These are phyloP conservation scores for Sphaerosporella brunnea DNA, from an alignment of 495 filamentous ascomycete species.

Conservation along the genomic window DNA sequence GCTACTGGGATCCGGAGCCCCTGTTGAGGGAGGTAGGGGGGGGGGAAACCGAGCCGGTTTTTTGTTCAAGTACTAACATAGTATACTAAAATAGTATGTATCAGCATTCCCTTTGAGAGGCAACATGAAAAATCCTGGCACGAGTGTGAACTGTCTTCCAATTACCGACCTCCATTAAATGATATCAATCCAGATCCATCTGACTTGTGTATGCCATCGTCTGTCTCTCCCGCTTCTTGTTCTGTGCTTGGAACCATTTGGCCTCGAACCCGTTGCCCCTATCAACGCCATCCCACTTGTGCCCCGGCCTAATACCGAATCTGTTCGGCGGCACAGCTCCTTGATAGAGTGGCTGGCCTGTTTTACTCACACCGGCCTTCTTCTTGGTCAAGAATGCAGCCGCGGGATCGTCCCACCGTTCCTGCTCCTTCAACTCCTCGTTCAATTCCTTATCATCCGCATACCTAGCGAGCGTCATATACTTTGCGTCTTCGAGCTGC, in stretches of 20 bases:
- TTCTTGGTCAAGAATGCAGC: slow-evolving; percentile 50
- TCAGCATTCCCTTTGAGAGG: no score
- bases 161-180: no score
- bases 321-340: slow-evolving; percentile 74
- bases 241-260: slow-evolving; percentile 78
- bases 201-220: slow-evolving; percentile 85
- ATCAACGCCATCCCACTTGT: slow-evolving; percentile 96
- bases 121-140: no score
- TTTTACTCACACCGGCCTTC: slow-evolving; percentile 31
- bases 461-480: slow-evolving; percentile 60
- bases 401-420: slow-evolving; percentile 89
- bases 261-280: slow-evolving; percentile 84
- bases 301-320: slow-evolving; percentile 81
- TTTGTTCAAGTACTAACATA: no score
- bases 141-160: no score
- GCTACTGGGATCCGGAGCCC: no score
- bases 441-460: slow-evolving; percentile 75
- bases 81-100: no score
- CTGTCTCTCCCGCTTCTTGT: slow-evolving; percentile 51
- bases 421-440: slow-evolving; percentile 51
- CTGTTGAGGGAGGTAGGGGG: no score
- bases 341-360: slow-evolving; percentile 58
- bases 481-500: slow-evolving; percentile 46
- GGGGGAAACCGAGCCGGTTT: no score
- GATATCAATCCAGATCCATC: slow-evolving; percentile 64